Evolutionary conservation across 148 eudicot genomes (phyloP).

Genomic region (Rhododendron griersonianum): DNA sequence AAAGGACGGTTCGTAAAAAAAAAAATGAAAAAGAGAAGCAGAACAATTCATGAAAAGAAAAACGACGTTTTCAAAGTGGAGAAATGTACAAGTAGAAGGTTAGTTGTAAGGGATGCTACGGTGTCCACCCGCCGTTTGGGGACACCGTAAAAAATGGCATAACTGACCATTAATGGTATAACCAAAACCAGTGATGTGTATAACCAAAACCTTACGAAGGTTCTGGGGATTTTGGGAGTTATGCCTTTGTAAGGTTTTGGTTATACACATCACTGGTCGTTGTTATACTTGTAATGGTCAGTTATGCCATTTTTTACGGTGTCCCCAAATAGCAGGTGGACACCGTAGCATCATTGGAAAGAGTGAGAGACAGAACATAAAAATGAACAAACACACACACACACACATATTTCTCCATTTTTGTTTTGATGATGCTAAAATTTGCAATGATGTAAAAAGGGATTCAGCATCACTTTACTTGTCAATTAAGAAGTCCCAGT

Average conservation of each 20-base stretch:
- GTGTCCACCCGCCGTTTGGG: too few species aligned
- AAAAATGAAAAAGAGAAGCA: not conserved
- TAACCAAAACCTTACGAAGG: too few species aligned
- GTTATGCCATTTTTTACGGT: too few species aligned
- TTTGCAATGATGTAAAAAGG: not conserved
- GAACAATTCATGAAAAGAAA: not conserved
- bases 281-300: too few species aligned
- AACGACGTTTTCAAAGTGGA: not conserved
- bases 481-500: not conserved
- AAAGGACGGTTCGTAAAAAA: not conserved
- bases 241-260: too few species aligned
- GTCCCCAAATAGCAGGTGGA: too few species aligned
- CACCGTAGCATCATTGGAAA: not conserved
- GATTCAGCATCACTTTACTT: not conserved
- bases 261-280: too few species aligned
- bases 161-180: too few species aligned
- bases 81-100: not conserved
- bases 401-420: not conserved
- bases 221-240: too few species aligned
- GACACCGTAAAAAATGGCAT: too few species aligned
- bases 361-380: not conserved
- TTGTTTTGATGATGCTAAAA: not conserved
- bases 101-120: not conserved
- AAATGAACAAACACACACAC: not conserved
- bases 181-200: too few species aligned